Evolutionary conservation across 78 protist species (phyloP).

Genomic region (Chrysochromulina parva): DNA sequence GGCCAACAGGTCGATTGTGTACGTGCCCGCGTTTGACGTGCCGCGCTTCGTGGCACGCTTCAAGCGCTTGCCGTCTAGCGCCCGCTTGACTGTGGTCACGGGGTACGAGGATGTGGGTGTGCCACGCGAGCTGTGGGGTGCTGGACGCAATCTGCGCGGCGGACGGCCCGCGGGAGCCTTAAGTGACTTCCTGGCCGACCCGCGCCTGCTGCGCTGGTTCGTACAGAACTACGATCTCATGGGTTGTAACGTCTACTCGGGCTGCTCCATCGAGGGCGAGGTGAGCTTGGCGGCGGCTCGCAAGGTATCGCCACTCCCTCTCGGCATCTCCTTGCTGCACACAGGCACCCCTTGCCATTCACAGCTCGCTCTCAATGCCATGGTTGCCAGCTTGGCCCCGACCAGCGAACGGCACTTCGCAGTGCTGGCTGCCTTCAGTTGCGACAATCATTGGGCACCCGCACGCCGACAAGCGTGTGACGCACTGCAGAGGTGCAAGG

Average conservation of each 20-base stretch:
- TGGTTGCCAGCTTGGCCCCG: not conserved
- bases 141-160: not conserved
- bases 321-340: not conserved
- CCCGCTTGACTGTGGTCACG: not conserved
- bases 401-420: not conserved
- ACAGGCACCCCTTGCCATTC: not conserved
- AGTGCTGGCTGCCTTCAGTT: not conserved
- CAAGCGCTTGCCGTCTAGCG: too few species aligned
- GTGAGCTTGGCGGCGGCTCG: not conserved
- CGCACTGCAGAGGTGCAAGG: not conserved
- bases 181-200: not conserved
- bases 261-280: not conserved
- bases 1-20: too few species aligned
- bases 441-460: not conserved
- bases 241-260: not conserved
- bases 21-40: too few species aligned
- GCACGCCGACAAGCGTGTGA: not conserved
- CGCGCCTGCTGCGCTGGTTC: not conserved
- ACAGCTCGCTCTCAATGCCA: not conserved
- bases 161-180: not conserved
- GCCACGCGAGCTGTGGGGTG: not conserved
- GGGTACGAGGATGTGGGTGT: not conserved
- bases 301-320: not conserved
- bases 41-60: too few species aligned
- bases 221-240: not conserved